Base-by-base conservation (phyloP, 2,329 filamentous ascomycete species). In the Didymella glomerata region DNA sequence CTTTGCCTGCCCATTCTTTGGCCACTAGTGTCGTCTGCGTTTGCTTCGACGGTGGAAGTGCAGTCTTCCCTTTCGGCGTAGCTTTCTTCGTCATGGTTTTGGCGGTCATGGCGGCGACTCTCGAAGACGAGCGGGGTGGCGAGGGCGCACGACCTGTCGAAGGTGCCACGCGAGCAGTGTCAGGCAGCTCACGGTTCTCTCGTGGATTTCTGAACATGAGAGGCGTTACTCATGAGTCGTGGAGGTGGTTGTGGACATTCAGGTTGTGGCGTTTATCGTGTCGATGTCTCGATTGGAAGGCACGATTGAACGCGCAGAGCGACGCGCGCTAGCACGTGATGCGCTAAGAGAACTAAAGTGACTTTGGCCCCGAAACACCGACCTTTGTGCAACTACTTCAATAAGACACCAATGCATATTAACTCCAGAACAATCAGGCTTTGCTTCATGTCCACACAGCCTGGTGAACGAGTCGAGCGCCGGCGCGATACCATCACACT, bases 201-300 rank as follows among this genome's bases (percentile, higher is more conserved):
- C 84, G 78, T 46, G 83, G 83, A 48, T 84, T 86, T 55, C 83
- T 80, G 63, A 86, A 86, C 83, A 86, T 86, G 44, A 20, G 42
- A 24, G 9, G 47, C 34, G 52, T 32, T n/a, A 32, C 4, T 46
- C 28, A 30, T 48, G 34, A 40, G 28, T 51, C 20, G 46, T 48
- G 20, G 20, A 27, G 27, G 28, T 36, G 14, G 41, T 22, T 16
- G 32, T 38, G 5, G 25, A 47, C 16, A 16, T 32, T 4, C 2
- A 32, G 7, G 34, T 10, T 2, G 48, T 51, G 42, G 56, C 46
- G 50, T 27, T 34, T 24, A 32, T 38, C 27, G 16, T 9, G 8
- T 14, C 13, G n/a, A 14, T 40, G 24, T 41, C 14, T 38, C 16
- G 22, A 32, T 34, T 24, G 38, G n/a, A 53, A 40, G 13, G 16